Conservation (phyloP, 495 filamentous ascomycete species). For the Lichina pygmaea region DNA sequence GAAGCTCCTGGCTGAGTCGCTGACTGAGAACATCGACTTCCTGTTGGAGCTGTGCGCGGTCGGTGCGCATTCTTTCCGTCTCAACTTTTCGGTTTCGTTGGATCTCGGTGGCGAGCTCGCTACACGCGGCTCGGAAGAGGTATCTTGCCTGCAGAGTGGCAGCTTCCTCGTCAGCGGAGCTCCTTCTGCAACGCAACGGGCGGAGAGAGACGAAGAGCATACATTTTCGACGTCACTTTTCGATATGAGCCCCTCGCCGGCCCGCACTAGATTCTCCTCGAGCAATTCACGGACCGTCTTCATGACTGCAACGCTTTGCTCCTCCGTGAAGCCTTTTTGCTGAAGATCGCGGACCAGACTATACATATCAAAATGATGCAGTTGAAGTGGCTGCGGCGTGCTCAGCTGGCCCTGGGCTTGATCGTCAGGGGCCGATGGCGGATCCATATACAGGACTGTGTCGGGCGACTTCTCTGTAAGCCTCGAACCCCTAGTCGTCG, state of each 20-base stretch:
- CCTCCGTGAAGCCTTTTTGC: conserved; percentile 33
- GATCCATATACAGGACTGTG: conserved; percentile 33
- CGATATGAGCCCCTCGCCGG: conserved; percentile 44
- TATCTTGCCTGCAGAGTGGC: conserved; percentile 36
- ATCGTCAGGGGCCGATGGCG: conserved; percentile 18
- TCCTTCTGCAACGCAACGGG: neutral
- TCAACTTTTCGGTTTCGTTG: conserved; percentile 26
- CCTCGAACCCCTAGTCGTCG: conserved; percentile 5
- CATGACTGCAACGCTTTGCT: conserved; percentile 59
- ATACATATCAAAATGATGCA: conserved; percentile 94
- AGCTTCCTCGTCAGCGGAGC: neutral
- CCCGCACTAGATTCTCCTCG: conserved; percentile 51
- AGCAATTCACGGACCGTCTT: conserved; percentile 59
- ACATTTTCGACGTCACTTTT: conserved; percentile 60
- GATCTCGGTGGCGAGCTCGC: conserved; percentile 67
- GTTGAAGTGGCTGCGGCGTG: conserved; percentile 45
- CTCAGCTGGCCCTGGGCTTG: conserved; percentile 28
- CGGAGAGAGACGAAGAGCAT: neutral
- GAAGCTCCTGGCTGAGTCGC: conserved; percentile 50
- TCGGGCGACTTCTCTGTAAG: conserved; percentile 24
- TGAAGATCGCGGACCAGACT: conserved; percentile 54
- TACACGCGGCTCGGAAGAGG: conserved; percentile 81
- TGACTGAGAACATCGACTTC: conserved; percentile 83
- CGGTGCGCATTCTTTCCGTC: conserved; percentile 47
- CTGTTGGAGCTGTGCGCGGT: conserved; percentile 64